Conservation (phyloP, 305 asterid genomes). For the Fraxinus ornus region DNA sequence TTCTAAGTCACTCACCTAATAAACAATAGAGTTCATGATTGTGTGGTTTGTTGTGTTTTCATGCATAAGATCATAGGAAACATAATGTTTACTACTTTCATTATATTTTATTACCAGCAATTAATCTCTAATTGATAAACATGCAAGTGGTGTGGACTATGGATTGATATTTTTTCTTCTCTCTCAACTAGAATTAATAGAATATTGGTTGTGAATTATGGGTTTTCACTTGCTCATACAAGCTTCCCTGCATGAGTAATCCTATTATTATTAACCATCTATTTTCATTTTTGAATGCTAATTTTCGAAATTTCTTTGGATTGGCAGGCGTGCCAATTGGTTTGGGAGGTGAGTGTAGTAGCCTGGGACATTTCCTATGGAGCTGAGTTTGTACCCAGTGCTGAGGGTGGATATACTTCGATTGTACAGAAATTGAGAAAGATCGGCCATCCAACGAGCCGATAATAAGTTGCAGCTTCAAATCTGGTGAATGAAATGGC, state of each 20-base stretch:
- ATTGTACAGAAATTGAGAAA: constrained; percentile 78
- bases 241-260: not conserved
- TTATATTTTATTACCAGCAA: not conserved
- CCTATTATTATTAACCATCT: not conserved
- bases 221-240: not conserved
- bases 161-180: not conserved
- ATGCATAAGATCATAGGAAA: not conserved
- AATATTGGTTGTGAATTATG: too few relatives aligned
- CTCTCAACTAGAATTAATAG: too few relatives aligned
- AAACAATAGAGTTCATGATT: not conserved
- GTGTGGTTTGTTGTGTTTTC: not conserved
- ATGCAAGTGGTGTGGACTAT: not conserved
- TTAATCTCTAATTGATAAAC: not conserved
- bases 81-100: not conserved
- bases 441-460: constrained; percentile 58
- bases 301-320: not conserved
- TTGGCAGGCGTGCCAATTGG: constrained; percentile 57
- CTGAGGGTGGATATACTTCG: constrained; percentile 87
- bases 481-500: constrained; percentile 32
- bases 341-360: constrained; percentile 83
- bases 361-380: constrained; percentile 86
- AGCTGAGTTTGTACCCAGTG: constrained; percentile 78
- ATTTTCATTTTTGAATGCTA: not conserved
- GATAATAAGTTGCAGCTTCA: constrained; percentile 59
- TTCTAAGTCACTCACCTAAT: not conserved